phyloP scores from a whole-genome alignment of 2,329 filamentous ascomycete species.

The Cercospora janseana region DNA sequence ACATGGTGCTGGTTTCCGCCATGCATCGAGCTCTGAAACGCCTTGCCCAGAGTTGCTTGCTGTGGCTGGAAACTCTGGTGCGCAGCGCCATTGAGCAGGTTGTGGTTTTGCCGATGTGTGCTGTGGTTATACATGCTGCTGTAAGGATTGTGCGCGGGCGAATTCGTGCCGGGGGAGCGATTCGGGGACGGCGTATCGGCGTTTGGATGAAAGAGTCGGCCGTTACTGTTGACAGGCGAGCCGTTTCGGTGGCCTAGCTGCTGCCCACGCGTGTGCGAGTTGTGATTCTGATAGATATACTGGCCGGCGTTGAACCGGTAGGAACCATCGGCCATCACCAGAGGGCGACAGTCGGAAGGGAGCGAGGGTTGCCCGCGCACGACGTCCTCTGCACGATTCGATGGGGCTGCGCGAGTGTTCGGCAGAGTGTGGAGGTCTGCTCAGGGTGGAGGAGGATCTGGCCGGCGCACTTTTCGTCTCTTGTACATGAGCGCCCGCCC shows the following conservation, averaged over 20 bases:
- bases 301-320: constrained; percentile 63
- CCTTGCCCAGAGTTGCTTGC: constrained; percentile 64
- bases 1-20: constrained; percentile 41
- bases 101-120: constrained; percentile 65
- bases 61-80: constrained; percentile 55
- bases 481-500: constrained; percentile 48
- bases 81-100: constrained; percentile 69
- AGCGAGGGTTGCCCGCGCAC: constrained; percentile 20
- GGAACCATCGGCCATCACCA: constrained; percentile 68
- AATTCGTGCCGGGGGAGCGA: constrained; percentile 55
- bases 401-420: constrained; percentile 25
- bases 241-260: constrained; percentile 48
- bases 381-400: constrained; percentile 14
- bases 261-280: constrained; percentile 46
- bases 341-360: constrained; percentile 28
- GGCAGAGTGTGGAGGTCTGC: constrained; percentile 25
- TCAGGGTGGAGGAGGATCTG: constrained; percentile 46
- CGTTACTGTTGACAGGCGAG: constrained; percentile 44
- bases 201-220: constrained; percentile 46
- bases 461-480: constrained; percentile 49
- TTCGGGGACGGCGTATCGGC: constrained; percentile 57
- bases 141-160: constrained; percentile 63
- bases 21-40: constrained; percentile 62
- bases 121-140: constrained; percentile 70
- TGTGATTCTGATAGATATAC: constrained; percentile 56